A percentile compares a stretch with the other conserved stretches of the same genome.
These are phyloP conservation scores for Inga oerstediana DNA, from an alignment of 306 rosid genomes.

Conservation along the genomic window DNA sequence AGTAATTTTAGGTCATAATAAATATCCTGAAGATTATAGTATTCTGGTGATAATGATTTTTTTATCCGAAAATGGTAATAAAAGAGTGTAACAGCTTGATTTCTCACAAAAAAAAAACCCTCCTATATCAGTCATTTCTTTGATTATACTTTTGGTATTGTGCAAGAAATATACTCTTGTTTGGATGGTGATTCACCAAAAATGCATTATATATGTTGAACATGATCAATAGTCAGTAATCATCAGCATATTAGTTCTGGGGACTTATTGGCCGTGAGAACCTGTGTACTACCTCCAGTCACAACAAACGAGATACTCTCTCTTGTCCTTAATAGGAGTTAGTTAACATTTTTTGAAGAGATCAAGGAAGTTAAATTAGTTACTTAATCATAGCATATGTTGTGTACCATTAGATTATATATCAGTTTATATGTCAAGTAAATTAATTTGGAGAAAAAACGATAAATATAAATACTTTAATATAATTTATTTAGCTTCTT, in stretches of 20 bases:
- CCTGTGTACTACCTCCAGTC: background rate
- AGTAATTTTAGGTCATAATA: background rate
- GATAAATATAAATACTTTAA: no score
- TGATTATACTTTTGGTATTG: background rate
- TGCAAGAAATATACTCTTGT: background rate
- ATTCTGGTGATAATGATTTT: background rate
- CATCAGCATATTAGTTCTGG: background rate
- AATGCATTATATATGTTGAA: background rate
- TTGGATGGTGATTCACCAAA: background rate
- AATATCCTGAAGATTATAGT: slow-evolving; percentile 9
- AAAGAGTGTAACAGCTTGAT: background rate
- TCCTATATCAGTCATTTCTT: background rate
- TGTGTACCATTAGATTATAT: no score
- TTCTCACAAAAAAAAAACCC: background rate
- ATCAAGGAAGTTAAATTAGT: no score
- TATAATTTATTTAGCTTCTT: no score
- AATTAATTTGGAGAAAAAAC: no score
- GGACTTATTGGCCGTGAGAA: background rate
- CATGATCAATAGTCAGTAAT: background rate
- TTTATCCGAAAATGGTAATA: background rate
- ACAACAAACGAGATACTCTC: no score
- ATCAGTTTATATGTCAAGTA: no score
- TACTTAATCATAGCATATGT: no score
- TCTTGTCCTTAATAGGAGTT: no score
- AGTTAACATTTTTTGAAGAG: no score